These are phyloP conservation scores for Pelagophyceae sp. DNA, from an alignment of 352 stramenopile genomes.

Conservation along the genomic window DNA sequence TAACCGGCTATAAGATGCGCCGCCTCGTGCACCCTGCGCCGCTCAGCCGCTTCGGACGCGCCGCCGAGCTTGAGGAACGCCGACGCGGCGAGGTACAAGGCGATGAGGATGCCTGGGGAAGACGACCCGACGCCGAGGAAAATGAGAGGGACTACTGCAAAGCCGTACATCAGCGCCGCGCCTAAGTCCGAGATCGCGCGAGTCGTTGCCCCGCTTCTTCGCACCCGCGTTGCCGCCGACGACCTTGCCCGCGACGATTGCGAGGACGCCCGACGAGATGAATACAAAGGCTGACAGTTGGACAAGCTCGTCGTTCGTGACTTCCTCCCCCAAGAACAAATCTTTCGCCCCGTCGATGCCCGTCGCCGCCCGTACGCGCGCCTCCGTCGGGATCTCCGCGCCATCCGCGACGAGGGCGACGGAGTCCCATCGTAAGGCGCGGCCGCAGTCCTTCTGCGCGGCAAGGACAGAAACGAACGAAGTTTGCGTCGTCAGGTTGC, in stretches of 20 bases:
- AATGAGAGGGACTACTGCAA: neutral
- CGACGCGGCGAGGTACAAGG: too few species aligned
- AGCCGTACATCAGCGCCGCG: neutral
- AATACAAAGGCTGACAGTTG: neutral
- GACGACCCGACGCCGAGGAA: neutral
- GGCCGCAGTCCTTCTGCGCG: neutral
- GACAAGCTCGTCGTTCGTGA: neutral
- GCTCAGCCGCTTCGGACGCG: neutral
- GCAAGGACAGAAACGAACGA: neutral
- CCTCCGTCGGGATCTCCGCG: neutral
- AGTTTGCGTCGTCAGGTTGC: neutral
- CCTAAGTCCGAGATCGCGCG: too few species aligned
- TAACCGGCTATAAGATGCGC: constrained; percentile 1
- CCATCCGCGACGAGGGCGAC: neutral
- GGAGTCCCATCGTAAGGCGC: neutral
- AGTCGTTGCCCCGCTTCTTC: too few species aligned
- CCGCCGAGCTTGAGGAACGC: too few species aligned
- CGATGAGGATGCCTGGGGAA: neutral
- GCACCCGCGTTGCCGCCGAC: neutral
- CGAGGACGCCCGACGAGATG: neutral
- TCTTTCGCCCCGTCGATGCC: constrained; percentile 3
- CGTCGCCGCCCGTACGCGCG: neutral
- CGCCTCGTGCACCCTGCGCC: neutral
- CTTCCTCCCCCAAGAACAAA: neutral
- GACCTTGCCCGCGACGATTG: neutral